phyloP scores from a whole-genome alignment of 2,329 filamentous ascomycete genomes.

The Lasiodiplodia theobromae region DNA sequence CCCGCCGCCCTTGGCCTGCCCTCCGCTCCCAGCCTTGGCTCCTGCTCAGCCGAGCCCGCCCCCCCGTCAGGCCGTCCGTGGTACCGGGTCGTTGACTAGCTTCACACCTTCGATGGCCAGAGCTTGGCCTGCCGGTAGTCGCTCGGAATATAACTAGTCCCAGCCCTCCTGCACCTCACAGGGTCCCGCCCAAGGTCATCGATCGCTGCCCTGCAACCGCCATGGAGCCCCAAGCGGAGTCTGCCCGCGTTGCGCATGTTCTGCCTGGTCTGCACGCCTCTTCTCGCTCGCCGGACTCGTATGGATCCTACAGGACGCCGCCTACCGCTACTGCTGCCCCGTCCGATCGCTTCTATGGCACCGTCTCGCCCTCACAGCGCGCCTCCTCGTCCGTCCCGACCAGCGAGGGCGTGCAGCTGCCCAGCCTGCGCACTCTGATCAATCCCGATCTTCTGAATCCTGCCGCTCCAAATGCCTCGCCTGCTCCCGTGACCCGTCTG shows the following conservation, averaged over 20 bases:
- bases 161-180: slow-evolving; percentile 18
- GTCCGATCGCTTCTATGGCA: slow-evolving; percentile 33
- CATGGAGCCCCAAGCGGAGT: slow-evolving; percentile 18
- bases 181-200: slow-evolving; percentile 12
- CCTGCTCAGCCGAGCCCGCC: slow-evolving; percentile 23
- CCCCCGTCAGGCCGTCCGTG: slow-evolving; percentile 18
- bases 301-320: slow-evolving; percentile 16
- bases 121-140: slow-evolving; percentile 28
- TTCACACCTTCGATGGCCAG: slow-evolving; percentile 27
- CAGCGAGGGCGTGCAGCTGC: slow-evolving; percentile 37
- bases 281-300: slow-evolving; percentile 24
- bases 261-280: slow-evolving; percentile 4
- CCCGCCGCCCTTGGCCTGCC: not conserved
- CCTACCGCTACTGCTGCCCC: not conserved
- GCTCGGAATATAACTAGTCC: slow-evolving; percentile 30
- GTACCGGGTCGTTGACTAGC: slow-evolving; percentile 26
- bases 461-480: slow-evolving; percentile 37
- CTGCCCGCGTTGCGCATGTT: slow-evolving; percentile 8
- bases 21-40: slow-evolving; percentile 22
- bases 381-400: slow-evolving; percentile 21
- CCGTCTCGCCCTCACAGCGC: slow-evolving; percentile 36
- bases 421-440: slow-evolving; percentile 47
- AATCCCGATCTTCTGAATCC: slow-evolving; percentile 46
- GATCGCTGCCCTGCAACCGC: not conserved
- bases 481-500: slow-evolving; percentile 13